Percentiles rank a stretch among this genome's conserved stretches.
phyloP scores from a whole-genome alignment of 768 basidiomycete genomes.

The Gautieria morchelliformis region DNA sequence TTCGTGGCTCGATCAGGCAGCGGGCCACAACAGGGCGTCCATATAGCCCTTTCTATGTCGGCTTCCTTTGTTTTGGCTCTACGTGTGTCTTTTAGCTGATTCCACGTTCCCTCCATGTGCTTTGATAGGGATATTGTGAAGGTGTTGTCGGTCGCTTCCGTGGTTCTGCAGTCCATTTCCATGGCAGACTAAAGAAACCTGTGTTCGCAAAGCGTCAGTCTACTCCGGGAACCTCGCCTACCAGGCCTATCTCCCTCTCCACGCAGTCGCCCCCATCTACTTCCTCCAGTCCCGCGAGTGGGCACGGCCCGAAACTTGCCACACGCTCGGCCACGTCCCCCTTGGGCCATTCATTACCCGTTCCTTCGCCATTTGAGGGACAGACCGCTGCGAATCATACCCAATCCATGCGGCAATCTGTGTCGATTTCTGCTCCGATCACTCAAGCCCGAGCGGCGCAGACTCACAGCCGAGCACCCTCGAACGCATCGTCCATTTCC shows the following conservation, averaged over 20 bases:
- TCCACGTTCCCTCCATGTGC: too few relatives aligned
- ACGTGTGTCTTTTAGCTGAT: background rate
- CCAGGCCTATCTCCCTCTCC: conserved; percentile 3
- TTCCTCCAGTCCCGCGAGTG: background rate
- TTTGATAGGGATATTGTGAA: conserved; percentile 69
- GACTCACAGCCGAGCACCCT: conserved; percentile 1
- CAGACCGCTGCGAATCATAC: background rate
- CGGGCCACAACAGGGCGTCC: background rate
- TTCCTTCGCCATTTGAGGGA: background rate
- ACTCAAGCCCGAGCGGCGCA: background rate
- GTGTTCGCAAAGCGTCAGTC: conserved; percentile 60
- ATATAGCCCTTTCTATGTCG: too few relatives aligned
- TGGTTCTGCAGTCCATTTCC: conserved; percentile 55
- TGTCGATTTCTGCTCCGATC: background rate
- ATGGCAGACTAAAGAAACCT: conserved; percentile 67
- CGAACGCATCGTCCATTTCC: background rate
- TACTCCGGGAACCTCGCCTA: conserved; percentile 25
- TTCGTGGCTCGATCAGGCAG: background rate
- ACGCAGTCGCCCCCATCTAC: background rate
- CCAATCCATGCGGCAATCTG: background rate
- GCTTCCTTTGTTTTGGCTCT: background rate
- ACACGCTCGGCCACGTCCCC: background rate
- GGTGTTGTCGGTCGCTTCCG: conserved; percentile 75
- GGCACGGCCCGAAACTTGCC: background rate
- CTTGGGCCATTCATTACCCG: too few relatives aligned